Percentiles rank a stretch among this genome's conserved stretches.
Conservation (phyloP, 805 yeast species). For the Kuraishia molischiana region DNA sequence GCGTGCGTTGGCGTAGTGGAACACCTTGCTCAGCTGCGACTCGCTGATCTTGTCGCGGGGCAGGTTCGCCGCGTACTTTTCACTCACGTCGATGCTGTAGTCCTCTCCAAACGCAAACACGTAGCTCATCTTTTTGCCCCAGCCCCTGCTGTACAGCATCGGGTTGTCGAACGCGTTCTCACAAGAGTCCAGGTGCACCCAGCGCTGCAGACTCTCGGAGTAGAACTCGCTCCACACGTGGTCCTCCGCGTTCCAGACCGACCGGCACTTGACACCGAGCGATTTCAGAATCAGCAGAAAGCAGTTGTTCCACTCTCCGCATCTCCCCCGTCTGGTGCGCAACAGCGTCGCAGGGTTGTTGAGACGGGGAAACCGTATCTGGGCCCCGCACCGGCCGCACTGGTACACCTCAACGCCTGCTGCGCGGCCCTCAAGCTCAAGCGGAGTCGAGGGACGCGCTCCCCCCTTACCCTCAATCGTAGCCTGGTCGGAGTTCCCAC, state of each 20-base stretch:
- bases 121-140: conserved; percentile 94
- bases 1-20: conserved; percentile 25
- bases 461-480: conserved; percentile 29
- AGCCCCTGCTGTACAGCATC: conserved; percentile 61
- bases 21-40: conserved; percentile 20
- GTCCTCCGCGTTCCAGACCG: conserved; percentile 84
- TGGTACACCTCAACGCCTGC: conserved; percentile 51
- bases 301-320: conserved; percentile 94
- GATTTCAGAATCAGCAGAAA: conserved; percentile 64
- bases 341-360: conserved; percentile 57
- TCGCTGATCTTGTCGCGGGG: conserved; percentile 40
- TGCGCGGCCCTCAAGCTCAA: conserved; percentile 38
- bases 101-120: conserved; percentile 57
- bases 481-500: conserved; percentile 31
- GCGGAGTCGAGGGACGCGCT: conserved; percentile 33
- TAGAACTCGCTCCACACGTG: conserved; percentile 96
- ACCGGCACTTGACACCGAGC: conserved; percentile 55
- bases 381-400: conserved; percentile 40
- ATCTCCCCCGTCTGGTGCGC: conserved; percentile 61
- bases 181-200: conserved; percentile 89
- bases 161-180: conserved; percentile 85
- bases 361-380: conserved; percentile 65
- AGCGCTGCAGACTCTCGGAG: conserved; percentile 45
- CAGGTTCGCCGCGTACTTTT: conserved; percentile 43
- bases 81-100: conserved; percentile 62